Conservation (phyloP, 768 basidiomycete genomes). For the Kwoniella bestiolae region DNA sequence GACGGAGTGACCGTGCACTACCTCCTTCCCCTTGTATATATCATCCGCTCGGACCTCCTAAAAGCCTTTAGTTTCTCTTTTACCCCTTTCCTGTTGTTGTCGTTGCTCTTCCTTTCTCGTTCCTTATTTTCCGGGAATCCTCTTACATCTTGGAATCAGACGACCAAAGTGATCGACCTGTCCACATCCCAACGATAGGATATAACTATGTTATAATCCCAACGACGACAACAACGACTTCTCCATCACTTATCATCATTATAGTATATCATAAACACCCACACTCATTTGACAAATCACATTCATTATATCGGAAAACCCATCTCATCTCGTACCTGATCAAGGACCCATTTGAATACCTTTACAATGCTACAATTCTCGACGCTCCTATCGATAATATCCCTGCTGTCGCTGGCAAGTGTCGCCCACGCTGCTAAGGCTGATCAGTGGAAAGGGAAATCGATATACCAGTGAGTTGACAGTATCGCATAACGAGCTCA, state of each 20-base stretch:
- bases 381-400: conserved; percentile 18
- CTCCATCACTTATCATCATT: not conserved
- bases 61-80: too few species aligned
- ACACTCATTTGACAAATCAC: conserved; percentile 5
- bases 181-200: not conserved
- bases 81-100: too few species aligned
- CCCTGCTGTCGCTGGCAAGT: conserved; percentile 14
- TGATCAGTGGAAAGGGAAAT: conserved; percentile 65
- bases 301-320: not conserved
- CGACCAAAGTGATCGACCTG: not conserved
- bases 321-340: not conserved
- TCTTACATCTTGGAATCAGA: not conserved
- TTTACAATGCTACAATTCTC: conserved; percentile 20
- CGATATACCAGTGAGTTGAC: conserved; percentile 71
- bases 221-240: not conserved
- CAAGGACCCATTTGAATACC: not conserved
- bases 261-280: not conserved
- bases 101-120: too few species aligned
- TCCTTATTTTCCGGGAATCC: not conserved
- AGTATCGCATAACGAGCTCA: not conserved
- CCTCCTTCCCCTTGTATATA: not conserved
- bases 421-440: conserved; percentile 34
- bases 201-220: not conserved
- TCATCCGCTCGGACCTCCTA: not conserved
- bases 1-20: not conserved